phyloP scores from a whole-genome alignment of 768 basidiomycete genomes.

The Heimioporus sp. region DNA sequence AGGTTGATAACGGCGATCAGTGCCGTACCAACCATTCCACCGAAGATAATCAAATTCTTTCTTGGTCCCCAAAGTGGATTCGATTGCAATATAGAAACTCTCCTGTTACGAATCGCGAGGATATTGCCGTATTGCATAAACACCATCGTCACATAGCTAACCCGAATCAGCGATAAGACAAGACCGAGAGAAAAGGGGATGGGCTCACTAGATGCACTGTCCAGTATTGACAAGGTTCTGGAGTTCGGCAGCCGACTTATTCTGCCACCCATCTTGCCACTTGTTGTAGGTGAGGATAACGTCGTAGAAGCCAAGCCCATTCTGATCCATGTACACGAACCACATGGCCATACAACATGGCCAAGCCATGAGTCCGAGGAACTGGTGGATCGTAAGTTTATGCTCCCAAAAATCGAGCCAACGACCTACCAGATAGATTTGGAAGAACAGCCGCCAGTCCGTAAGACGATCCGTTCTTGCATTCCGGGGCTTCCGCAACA shows the following conservation, averaged over 20 bases:
- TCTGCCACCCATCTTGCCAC: slow-evolving; percentile 37
- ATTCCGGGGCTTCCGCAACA: slow-evolving; percentile 48
- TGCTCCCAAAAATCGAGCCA: not conserved
- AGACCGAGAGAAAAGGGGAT: not conserved
- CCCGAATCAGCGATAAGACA: not conserved
- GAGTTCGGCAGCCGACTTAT: slow-evolving; percentile 30
- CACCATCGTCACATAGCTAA: slow-evolving; percentile 48
- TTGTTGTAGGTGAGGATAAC: slow-evolving; percentile 42
- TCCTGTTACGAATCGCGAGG: slow-evolving; percentile 43
- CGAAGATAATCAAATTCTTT: slow-evolving; percentile 37
- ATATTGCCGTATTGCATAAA: slow-evolving; percentile 44
- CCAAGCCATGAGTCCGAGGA: slow-evolving; percentile 46
- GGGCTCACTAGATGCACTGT: slow-evolving; percentile 44
- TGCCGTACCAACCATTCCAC: slow-evolving; percentile 39
- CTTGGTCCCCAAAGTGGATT: slow-evolving; percentile 49
- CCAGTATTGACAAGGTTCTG: slow-evolving; percentile 37
- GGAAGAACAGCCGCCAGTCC: slow-evolving; percentile 47
- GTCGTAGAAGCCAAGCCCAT: slow-evolving; percentile 37
- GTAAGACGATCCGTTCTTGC: slow-evolving; percentile 49
- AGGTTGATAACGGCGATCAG: slow-evolving; percentile 44
- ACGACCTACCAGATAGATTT: slow-evolving; percentile 43
- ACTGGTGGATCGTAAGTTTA: slow-evolving; percentile 24
- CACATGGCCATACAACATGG: slow-evolving; percentile 44
- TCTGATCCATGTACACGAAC: slow-evolving; percentile 38
- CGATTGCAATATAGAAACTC: slow-evolving; percentile 41